Conservation (phyloP, 23 red algal species). For the Gracilaria gracilis region DNA sequence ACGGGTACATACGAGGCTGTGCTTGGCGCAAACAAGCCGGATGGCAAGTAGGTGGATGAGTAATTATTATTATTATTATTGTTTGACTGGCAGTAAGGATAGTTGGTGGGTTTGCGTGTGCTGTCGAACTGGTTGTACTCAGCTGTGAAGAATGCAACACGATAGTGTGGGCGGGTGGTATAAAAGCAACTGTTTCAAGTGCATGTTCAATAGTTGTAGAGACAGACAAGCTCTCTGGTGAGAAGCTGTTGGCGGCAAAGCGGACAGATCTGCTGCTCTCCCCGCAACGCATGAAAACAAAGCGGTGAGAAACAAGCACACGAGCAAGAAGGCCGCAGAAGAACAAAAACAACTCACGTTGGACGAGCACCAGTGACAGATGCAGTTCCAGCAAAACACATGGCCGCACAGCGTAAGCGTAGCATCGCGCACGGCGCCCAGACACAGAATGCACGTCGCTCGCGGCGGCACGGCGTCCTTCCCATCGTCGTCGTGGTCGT, state of each 20-base stretch:
- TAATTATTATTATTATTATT: too few relatives aligned
- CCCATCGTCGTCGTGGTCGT: conserved; percentile 1
- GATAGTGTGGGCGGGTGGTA: neutral
- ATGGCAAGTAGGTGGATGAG: neutral
- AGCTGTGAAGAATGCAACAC: neutral
- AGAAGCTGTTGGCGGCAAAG: conserved; percentile 46
- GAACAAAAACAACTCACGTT: conserved; percentile 26
- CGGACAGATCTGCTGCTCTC: conserved; percentile 50
- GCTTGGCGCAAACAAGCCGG: conserved; percentile 7
- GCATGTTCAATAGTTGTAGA: conserved; percentile 46
- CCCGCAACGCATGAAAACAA: neutral
- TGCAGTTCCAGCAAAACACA: conserved; percentile 72
- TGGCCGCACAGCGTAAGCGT: conserved; percentile 55
- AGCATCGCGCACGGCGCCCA: conserved; percentile 14
- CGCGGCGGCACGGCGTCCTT: neutral
- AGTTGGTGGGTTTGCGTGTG: neutral
- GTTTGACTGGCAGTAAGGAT: neutral
- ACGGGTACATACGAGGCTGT: conserved; percentile 51
- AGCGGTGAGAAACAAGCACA: neutral
- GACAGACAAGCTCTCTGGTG: conserved; percentile 46
- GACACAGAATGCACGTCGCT: conserved; percentile 41
- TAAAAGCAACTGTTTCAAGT: neutral
- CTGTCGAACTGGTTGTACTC: neutral
- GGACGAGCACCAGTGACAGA: conserved; percentile 50
- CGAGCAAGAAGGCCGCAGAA: neutral